A percentile compares a stretch with the other conserved stretches of the same genome.
Conservation (phyloP, 192 early-diverging fungal species). For the Pecoramyces ruminantium region DNA sequence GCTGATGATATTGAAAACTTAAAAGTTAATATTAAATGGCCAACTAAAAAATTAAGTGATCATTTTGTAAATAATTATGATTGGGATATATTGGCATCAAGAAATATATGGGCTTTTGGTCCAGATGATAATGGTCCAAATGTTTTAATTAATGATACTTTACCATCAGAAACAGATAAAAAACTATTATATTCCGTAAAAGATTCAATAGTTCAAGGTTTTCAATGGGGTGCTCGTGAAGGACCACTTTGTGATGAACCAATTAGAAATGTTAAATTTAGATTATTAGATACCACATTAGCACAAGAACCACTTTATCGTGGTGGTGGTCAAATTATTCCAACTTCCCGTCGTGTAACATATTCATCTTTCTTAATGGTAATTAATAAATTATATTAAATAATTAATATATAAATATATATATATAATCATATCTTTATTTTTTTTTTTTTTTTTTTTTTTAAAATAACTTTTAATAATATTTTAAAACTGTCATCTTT, state of each 20-base stretch:
- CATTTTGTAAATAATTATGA: conserved; percentile 70
- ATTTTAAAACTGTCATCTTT: too few species aligned
- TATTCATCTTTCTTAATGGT: conserved; percentile 89
- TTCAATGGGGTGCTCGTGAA: conserved; percentile 59
- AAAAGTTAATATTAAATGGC: conserved; percentile 53
- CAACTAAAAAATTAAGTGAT: conserved; percentile 52
- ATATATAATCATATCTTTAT: too few species aligned
- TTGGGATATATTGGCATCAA: conserved; percentile 85
- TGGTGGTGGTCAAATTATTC: conserved; percentile 95
- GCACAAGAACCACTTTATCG: conserved; percentile 98
- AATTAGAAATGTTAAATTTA: conserved; percentile 91
- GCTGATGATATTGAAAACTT: conserved; percentile 81
- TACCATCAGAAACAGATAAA: conserved; percentile 98
- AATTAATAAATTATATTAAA: conserved; percentile 2
- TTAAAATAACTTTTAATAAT: too few species aligned
- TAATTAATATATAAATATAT: background rate
- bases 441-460: too few species aligned
- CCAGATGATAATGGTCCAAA: conserved; percentile 78
- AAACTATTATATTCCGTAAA: conserved; percentile 79
- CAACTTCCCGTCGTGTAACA: conserved; percentile 84
- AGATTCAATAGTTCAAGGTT: conserved; percentile 80
- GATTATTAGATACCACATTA: conserved; percentile 84
- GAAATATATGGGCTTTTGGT: conserved; percentile 97
- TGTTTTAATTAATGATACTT: conserved; percentile 78
- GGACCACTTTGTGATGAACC: conserved; percentile 82